Evolutionary conservation across 2,329 filamentous ascomycete genomes (phyloP), one percentile per base, ranked within the genome.

Genomic region (Fusarium bulbicola): DNA sequence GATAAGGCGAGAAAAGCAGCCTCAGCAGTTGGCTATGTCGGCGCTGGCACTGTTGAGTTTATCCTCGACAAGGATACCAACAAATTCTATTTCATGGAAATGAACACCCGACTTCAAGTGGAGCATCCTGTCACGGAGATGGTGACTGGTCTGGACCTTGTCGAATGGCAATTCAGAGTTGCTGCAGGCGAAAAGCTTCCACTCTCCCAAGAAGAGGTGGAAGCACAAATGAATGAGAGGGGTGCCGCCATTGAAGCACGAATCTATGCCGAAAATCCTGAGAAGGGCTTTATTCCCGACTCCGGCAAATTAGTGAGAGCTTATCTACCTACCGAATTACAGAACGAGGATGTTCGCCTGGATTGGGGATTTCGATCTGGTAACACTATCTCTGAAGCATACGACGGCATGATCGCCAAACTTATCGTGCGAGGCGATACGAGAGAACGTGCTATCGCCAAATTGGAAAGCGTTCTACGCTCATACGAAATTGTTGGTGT

Each of bases 321-420:
- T 16, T 88, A 90, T 39, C 95, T 93, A 4, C 95, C 95, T 0
- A 82, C 39, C 81, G 85, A 54, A 84, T 88, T 11, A 88, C 90
- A 75, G 32, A 75, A 59, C 42, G 87, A 92, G 2, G 92, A 95
- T 72, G 89, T 98, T 37, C 91, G 96, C 45, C 95, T 99, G 73
- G 96, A 99, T 79, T 95, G 95, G 50, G 96, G 96, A 4, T 98
- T 98, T 80, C 90, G 95, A 34, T 88, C 95, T 75, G 96, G 96
- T 32, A 95, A 97, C 80, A 94, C 94, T 71, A 93, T 99, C 6
- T 97, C 95, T 0, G 94, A 95, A 66, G 93, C 96, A 61, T 99
- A 99, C 82, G 96, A 99, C 77, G 96, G 96, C 34, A 99, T 99
- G 96, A 97, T 99, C 75, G 94, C 96, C 49, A 99, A 99, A 84